Percentiles rank a stretch among this genome's conserved stretches.
Evolutionary conservation across 2,329 filamentous ascomycete genomes (phyloP).

Genomic region (Penicillium sp.): DNA sequence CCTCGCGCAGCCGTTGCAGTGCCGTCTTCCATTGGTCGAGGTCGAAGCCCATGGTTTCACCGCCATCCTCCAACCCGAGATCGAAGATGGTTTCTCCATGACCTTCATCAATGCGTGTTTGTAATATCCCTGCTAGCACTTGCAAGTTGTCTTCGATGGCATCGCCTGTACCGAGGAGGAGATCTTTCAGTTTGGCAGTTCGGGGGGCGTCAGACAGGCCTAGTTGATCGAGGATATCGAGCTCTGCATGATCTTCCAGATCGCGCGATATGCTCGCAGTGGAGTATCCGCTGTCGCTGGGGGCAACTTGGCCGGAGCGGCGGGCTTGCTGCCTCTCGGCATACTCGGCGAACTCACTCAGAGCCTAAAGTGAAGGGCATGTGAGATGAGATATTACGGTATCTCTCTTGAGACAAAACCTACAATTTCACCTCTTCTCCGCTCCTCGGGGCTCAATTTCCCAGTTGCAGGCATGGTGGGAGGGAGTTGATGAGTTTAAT

Average conservation of each 20-base stretch:
- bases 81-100: constrained; percentile 90
- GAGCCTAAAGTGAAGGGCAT: constrained; percentile 54
- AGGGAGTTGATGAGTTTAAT: constrained; percentile 2
- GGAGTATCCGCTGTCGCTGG: constrained; percentile 45
- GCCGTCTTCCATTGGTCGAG: constrained; percentile 74
- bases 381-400: constrained; percentile 7
- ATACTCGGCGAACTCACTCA: constrained; percentile 97
- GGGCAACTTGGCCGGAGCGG: constrained; percentile 38
- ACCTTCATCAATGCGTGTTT: constrained; percentile 72
- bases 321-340: constrained; percentile 86
- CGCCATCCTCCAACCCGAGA: constrained; percentile 84
- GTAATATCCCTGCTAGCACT: constrained; percentile 65
- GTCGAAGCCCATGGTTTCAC: constrained; percentile 76
- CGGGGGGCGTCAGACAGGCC: constrained; percentile 69
- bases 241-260: constrained; percentile 75
- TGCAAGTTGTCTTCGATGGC: constrained; percentile 60
- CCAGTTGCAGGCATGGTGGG: constrained; percentile 37
- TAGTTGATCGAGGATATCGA: constrained; percentile 82
- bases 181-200: constrained; percentile 66
- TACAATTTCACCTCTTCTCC: constrained; percentile 84
- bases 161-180: constrained; percentile 61
- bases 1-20: constrained; percentile 62
- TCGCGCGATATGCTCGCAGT: constrained; percentile 36
- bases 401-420: constrained; percentile 22
- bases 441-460: constrained; percentile 71